phyloP scores from a whole-genome alignment of 805 yeast species.

The Jamesozyma rosinii region DNA sequence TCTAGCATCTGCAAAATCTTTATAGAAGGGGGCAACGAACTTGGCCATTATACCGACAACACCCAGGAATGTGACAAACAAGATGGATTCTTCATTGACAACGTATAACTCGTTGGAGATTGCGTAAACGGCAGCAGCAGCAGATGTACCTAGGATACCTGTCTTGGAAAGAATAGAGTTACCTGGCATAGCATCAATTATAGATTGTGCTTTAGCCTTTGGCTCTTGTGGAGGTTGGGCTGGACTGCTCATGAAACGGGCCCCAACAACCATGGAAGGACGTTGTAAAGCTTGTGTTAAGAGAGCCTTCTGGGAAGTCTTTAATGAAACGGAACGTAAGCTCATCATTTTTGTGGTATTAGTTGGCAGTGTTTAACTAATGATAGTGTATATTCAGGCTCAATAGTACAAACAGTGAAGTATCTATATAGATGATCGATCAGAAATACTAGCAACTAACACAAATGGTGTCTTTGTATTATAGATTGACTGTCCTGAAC shows the following conservation, averaged over 20 bases:
- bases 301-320: constrained; percentile 20
- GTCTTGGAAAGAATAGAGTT: constrained; percentile 81
- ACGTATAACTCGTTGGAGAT: constrained; percentile 88
- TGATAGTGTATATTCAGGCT: neutral
- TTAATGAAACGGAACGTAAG: constrained; percentile 25
- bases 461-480: neutral
- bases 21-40: constrained; percentile 88
- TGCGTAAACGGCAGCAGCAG: constrained; percentile 91
- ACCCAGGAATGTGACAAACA: constrained; percentile 71
- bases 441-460: neutral
- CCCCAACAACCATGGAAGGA: constrained; percentile 23
- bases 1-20: constrained; percentile 86
- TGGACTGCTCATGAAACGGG: constrained; percentile 52
- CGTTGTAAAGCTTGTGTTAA: constrained; percentile 18
- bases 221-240: constrained; percentile 79
- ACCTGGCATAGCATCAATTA: constrained; percentile 91
- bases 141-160: constrained; percentile 86
- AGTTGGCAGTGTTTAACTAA: neutral
- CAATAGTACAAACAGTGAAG: neutral
- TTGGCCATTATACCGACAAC: constrained; percentile 71
- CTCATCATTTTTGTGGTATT: constrained; percentile 13
- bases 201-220: constrained; percentile 79
- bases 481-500: neutral
- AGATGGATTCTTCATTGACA: constrained; percentile 86
- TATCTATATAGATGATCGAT: neutral